These are phyloP conservation scores for Magnusiomyces magnusii DNA, from an alignment of 1,139 yeast species.

Conservation along the genomic window DNA sequence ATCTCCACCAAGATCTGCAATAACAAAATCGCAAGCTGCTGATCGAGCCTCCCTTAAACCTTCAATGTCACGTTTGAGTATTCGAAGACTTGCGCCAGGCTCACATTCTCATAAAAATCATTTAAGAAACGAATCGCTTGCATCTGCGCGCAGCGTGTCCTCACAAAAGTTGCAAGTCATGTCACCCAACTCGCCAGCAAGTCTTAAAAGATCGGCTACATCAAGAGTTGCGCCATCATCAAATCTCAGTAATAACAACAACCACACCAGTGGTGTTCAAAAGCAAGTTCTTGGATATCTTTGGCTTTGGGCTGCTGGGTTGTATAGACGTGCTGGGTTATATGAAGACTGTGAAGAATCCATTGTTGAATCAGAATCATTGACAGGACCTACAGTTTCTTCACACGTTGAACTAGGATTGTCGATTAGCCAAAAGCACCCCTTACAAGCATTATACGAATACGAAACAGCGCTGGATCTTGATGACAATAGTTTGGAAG, in stretches of 20 bases:
- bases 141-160: background rate
- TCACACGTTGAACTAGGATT: slow-evolving; percentile 52
- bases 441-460: slow-evolving; percentile 49
- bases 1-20: background rate
- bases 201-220: background rate
- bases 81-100: background rate
- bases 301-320: slow-evolving; percentile 69
- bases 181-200: background rate
- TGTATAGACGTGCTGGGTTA: slow-evolving; percentile 53
- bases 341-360: slow-evolving; percentile 63
- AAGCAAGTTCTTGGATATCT: slow-evolving; percentile 41
- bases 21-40: background rate
- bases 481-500: slow-evolving; percentile 45
- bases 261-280: no score
- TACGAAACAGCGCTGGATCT: slow-evolving; percentile 60
- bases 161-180: background rate
- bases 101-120: background rate
- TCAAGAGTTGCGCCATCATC: background rate
- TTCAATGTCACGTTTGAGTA: background rate
- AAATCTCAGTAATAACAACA: no score
- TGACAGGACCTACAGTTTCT: slow-evolving; percentile 44
- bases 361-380: slow-evolving; percentile 59
- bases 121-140: background rate
- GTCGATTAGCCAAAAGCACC: slow-evolving; percentile 34
- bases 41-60: background rate